These are phyloP conservation scores for Boletus tylopilopsis DNA, from an alignment of 768 basidiomycete species.

Conservation along the genomic window DNA sequence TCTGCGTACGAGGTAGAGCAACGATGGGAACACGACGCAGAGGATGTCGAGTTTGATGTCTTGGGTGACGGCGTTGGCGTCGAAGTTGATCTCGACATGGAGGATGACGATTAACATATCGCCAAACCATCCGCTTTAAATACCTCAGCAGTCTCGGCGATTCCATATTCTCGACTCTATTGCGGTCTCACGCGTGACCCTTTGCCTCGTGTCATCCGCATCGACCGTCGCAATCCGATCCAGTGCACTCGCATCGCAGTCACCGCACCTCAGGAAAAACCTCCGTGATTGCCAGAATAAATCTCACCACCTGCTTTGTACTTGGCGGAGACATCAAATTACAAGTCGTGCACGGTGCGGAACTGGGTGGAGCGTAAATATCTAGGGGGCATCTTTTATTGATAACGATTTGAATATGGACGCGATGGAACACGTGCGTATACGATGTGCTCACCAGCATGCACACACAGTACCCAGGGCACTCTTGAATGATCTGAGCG, in stretches of 20 bases:
- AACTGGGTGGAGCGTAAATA: neutral
- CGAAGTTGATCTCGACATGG: conserved; percentile 70
- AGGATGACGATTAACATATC: conserved; percentile 42
- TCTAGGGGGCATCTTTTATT: neutral
- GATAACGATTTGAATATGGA: neutral
- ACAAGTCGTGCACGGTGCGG: neutral
- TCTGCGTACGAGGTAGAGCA: conserved; percentile 24
- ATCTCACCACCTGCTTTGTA: neutral
- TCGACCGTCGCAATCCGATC: neutral
- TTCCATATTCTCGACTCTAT: neutral
- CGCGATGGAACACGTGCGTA: neutral
- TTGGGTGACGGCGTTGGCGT: conserved; percentile 61
- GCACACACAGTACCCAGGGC: neutral
- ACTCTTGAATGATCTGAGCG: no score
- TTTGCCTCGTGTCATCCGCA: neutral
- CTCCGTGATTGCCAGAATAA: neutral
- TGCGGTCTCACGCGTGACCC: neutral
- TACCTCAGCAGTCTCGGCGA: neutral
- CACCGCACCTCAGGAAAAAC: neutral
- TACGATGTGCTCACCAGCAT: neutral
- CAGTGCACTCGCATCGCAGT: neutral
- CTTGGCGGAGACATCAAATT: neutral
- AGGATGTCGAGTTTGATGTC: conserved; percentile 62
- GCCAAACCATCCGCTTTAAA: neutral
- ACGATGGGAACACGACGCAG: conserved; percentile 35